Conservation (phyloP, 805 yeast species). For the Metschnikowia baotianmanensis region DNA sequence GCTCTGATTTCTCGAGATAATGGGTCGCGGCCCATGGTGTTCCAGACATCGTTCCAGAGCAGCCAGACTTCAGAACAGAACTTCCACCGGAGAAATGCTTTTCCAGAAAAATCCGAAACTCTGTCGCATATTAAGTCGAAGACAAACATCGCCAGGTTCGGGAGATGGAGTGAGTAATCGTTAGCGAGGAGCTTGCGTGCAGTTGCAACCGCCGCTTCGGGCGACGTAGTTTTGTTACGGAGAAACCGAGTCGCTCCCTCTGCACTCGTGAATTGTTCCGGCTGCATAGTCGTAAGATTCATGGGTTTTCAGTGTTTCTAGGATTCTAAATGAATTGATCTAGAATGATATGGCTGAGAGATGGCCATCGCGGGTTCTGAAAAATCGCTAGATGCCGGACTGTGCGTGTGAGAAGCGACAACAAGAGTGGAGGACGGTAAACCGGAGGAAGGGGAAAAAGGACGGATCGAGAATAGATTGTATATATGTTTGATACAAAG, state of each 20-base stretch:
- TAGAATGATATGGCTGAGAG: too few relatives aligned
- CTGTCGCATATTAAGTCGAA: constrained; percentile 62
- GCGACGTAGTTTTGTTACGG: constrained; percentile 49
- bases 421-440: too few relatives aligned
- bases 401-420: too few relatives aligned
- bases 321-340: too few relatives aligned
- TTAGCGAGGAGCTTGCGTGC: constrained; percentile 33
- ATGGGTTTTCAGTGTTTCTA: too few relatives aligned
- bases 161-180: constrained; percentile 43
- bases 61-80: constrained; percentile 47
- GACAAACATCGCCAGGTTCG: constrained; percentile 52
- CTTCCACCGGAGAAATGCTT: constrained; percentile 42
- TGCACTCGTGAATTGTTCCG: constrained; percentile 19
- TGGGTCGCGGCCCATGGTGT: constrained; percentile 22
- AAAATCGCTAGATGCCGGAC: too few relatives aligned
- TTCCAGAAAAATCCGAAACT: constrained; percentile 47
- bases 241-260: constrained; percentile 57
- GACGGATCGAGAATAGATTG: too few relatives aligned
- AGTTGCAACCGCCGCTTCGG: constrained; percentile 40
- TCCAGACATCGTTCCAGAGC: constrained; percentile 45
- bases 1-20: constrained; percentile 30
- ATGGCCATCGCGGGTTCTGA: too few relatives aligned
- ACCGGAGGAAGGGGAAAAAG: too few relatives aligned
- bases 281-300: background rate
- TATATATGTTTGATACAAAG: too few relatives aligned